Evolutionary conservation across 805 yeast species (phyloP).

Genomic region (Schizosaccharomyces octosporus): DNA sequence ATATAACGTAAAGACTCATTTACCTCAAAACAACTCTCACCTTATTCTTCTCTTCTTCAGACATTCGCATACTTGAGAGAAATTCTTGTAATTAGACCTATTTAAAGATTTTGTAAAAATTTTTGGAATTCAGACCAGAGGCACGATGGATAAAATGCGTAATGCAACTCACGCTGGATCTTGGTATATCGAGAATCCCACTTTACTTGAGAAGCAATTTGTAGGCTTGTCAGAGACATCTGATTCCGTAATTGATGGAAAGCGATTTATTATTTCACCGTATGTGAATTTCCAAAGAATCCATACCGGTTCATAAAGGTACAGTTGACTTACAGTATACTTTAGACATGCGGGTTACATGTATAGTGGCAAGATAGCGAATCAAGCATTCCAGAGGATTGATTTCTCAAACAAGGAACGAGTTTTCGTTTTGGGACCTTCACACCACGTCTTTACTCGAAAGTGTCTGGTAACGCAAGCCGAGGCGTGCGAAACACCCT

Average conservation of each 20-base stretch:
- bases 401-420: constrained; percentile 26
- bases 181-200: constrained; percentile 43
- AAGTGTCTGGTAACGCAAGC: constrained; percentile 32
- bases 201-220: constrained; percentile 26
- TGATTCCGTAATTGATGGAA: neutral
- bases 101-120: no score
- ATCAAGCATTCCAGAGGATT: constrained; percentile 50
- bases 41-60: no score
- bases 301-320: no score
- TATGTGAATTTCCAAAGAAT: neutral
- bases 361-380: constrained; percentile 56
- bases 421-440: constrained; percentile 71
- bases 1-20: no score
- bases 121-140: no score
- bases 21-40: no score
- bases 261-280: neutral
- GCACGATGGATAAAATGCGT: constrained; percentile 11
- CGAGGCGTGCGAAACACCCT: constrained; percentile 47
- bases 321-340: neutral
- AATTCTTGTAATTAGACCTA: no score
- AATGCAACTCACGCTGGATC: constrained; percentile 76
- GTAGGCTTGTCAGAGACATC: constrained; percentile 20
- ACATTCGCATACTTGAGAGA: no score
- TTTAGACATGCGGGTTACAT: constrained; percentile 68
- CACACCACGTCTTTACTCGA: constrained; percentile 65